Evolutionary conservation across 345 rosid species (phyloP).

Genomic region (Citrus unshiu): DNA sequence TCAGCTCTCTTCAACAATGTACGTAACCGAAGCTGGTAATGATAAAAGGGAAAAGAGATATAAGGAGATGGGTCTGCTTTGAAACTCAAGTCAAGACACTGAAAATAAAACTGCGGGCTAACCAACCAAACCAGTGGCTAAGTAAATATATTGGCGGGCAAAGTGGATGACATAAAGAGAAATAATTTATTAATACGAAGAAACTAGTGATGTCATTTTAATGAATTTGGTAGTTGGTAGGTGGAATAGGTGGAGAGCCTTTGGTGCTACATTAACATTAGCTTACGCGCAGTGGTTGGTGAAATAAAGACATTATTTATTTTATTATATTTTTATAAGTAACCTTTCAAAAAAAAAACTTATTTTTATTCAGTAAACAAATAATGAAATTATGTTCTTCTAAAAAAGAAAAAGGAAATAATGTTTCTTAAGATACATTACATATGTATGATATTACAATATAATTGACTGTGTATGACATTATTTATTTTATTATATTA

Average conservation of each 20-base stretch:
- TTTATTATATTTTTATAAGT: no score
- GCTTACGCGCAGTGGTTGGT: background rate
- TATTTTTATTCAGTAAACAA: no score
- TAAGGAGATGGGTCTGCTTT: background rate
- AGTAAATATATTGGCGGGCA: background rate
- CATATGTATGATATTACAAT: no score
- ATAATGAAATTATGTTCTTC: no score
- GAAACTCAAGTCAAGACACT: background rate
- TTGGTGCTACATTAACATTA: background rate
- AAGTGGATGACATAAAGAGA: background rate
- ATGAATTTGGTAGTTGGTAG: background rate
- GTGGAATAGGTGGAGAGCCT: background rate
- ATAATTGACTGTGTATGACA: no score
- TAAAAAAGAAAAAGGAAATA: no score
- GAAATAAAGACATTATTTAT: background rate
- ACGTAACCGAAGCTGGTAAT: no score
- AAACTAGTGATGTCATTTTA: background rate
- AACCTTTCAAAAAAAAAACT: no score
- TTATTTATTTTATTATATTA: no score
- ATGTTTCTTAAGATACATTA: no score
- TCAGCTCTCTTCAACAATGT: background rate
- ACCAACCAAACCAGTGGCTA: background rate
- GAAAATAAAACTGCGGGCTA: background rate
- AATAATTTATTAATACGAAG: background rate
- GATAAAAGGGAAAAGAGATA: background rate